Conservation (phyloP, 2,329 filamentous ascomycete genomes). For the Fusarium sp. region DNA sequence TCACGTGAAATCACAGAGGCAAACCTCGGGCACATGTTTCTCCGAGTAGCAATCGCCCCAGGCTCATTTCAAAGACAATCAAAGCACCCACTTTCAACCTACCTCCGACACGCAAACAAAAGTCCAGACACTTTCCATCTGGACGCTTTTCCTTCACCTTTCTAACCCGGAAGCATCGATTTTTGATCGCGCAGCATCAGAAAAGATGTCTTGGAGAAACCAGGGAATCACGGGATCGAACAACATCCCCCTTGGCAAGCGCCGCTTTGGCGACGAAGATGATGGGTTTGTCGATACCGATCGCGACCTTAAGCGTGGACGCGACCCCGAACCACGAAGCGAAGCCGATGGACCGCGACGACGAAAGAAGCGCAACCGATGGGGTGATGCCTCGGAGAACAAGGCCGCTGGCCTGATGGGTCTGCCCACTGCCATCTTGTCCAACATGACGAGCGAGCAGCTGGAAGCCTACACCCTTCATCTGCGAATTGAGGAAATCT, state of each 20-base stretch:
- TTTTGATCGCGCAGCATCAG: conserved; percentile 5
- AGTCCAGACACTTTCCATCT: conserved; percentile 21
- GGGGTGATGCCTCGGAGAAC: conserved; percentile 98
- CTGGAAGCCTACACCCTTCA: conserved; percentile 97
- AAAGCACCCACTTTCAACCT: conserved; percentile 20
- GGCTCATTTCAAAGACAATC: conserved; percentile 31
- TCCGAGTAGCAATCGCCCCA: conserved; percentile 27
- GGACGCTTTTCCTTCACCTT: conserved; percentile 14
- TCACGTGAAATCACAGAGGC: conserved; percentile 26
- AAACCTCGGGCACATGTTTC: conserved; percentile 21
- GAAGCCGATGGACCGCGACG: conserved; percentile 84
- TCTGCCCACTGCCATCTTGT: conserved; percentile 94
- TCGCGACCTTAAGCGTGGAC: conserved; percentile 84
- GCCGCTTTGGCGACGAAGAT: conserved; percentile 79
- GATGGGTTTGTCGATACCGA: conserved; percentile 57
- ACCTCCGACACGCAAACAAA: conserved; percentile 29
- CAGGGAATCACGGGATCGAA: conserved; percentile 97
- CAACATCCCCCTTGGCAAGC: conserved; percentile 94
- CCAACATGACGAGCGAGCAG: conserved; percentile 98
- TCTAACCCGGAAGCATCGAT: conserved; percentile 15
- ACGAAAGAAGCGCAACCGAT: conserved; percentile 98
- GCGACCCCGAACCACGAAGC: conserved; percentile 86
- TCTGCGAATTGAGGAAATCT: conserved; percentile 98
- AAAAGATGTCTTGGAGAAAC: conserved; percentile 76
- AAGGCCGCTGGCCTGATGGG: conserved; percentile 99